Evolutionary conservation across 2,329 filamentous ascomycete genomes (phyloP).

Genomic region (Epichloe uncinata): DNA sequence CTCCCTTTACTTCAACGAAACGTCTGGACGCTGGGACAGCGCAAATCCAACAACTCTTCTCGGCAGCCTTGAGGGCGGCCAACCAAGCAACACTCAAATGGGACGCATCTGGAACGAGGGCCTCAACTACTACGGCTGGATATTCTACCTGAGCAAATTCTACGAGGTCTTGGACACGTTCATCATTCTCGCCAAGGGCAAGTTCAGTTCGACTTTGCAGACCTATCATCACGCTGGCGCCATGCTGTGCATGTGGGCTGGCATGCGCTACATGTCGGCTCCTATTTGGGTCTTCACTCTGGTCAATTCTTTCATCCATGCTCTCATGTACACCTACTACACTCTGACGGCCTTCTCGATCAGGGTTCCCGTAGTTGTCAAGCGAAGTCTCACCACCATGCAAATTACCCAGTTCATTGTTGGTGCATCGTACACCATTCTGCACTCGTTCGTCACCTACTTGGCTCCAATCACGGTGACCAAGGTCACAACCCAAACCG

Average conservation of each 20-base stretch:
- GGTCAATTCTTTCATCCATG: slow-evolving; percentile 88
- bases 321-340: slow-evolving; percentile 98
- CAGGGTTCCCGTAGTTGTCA: slow-evolving; percentile 63
- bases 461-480: slow-evolving; percentile 51
- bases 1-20: slow-evolving; percentile 59
- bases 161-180: slow-evolving; percentile 94
- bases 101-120: slow-evolving; percentile 95
- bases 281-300: slow-evolving; percentile 97
- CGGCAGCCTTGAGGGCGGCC: slow-evolving; percentile 33
- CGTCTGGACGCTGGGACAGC: slow-evolving; percentile 49
- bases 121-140: slow-evolving; percentile 95
- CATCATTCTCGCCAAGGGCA: slow-evolving; percentile 95
- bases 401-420: slow-evolving; percentile 88
- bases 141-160: slow-evolving; percentile 98
- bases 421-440: slow-evolving; percentile 63
- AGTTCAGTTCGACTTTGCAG: slow-evolving; percentile 86
- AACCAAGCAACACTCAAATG: slow-evolving; percentile 58
- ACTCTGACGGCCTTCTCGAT: slow-evolving; percentile 69
- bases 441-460: slow-evolving; percentile 77
- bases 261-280: slow-evolving; percentile 85
- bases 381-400: slow-evolving; percentile 73
- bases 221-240: slow-evolving; percentile 98
- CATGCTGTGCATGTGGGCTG: slow-evolving; percentile 99
- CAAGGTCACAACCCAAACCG: slow-evolving; percentile 16
- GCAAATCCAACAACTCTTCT: slow-evolving; percentile 41